Evolutionary conservation across 805 yeast species (phyloP), one percentile per base, ranked within the genome.

Genomic region (Priceomyces haplophilus): DNA sequence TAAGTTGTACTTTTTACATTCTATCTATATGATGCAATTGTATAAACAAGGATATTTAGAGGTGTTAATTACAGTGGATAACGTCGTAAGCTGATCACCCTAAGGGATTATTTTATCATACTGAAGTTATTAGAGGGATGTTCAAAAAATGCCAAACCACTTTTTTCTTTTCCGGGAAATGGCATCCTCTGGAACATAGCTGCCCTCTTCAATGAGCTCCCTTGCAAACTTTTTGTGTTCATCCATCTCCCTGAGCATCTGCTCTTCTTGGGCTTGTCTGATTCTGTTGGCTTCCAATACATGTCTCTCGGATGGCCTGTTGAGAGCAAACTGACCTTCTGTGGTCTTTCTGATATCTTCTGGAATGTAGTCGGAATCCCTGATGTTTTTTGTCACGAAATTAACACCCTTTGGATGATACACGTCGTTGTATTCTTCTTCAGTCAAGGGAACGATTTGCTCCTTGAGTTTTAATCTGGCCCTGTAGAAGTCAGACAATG

Each of bases 251-350:
- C 68, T 54, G 48, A 69, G 58, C 49, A 65, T 48, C 34, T 48
- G 49, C 53, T 71, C 93, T 55, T 87, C 95, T 40, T 79, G 75
- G 44, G 80, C 78, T 58, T 85, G 93, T 46, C 75, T 67, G 19
- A 81, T 68, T 46, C 85, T 69, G 59, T 85, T 86, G 0, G 93
- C 95, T 58, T 83, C 87, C 43, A 85, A 75, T 8, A 80, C 71
- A 54, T 87, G 96, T 49, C 80, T 77, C 50, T 82, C 78, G 41
- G 80, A 79, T 4, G 88, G 93, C 64, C 85, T 73, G 57, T 78
- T 85, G 65, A 79, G 66, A 2, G 79, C 83, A 45, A 58, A 65
- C 15, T 69, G 67, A 25, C 69, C 67, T 45, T 77, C 81, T 21
- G 60, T 63, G 4, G 79, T 75, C 55, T 56, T 56, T 54, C 72